phyloP scores from a whole-genome alignment of 2,329 filamentous ascomycete species.

The Orbilia quercus region DNA sequence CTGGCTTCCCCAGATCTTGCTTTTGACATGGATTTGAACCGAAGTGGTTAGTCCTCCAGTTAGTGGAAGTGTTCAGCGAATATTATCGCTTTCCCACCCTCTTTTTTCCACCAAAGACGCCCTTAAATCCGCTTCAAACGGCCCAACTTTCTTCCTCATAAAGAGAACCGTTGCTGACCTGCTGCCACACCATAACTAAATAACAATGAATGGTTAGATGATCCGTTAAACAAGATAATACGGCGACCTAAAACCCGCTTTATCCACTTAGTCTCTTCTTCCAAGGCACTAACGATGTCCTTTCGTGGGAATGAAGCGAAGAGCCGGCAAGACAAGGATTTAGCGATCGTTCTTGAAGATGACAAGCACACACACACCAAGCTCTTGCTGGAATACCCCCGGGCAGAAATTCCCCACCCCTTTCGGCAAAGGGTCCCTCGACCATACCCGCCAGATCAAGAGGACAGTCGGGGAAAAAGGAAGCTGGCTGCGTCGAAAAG shows the following conservation, averaged over 20 bases:
- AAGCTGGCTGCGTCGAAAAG: slow-evolving; percentile 38
- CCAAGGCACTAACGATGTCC: slow-evolving; percentile 6
- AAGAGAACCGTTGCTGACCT: slow-evolving; percentile 44
- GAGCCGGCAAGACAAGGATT: slow-evolving; percentile 31
- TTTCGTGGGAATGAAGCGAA: slow-evolving; percentile 24
- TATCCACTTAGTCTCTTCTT: slow-evolving; percentile 27
- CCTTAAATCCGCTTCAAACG: slow-evolving; percentile 53
- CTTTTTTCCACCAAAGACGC: slow-evolving; percentile 6
- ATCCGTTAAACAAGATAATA: slow-evolving; percentile 39
- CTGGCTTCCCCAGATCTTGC: slow-evolving; percentile 46
- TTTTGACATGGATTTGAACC: slow-evolving; percentile 10
- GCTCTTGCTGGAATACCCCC: slow-evolving; percentile 40
- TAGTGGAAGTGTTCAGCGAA: slow-evolving; percentile 33
- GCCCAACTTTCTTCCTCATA: slow-evolving; percentile 46
- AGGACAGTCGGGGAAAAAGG: slow-evolving; percentile 18
- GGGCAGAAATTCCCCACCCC: slow-evolving; percentile 41
- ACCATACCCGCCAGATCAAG: slow-evolving; percentile 49
- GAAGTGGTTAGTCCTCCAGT: slow-evolving; percentile 14
- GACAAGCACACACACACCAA: slow-evolving; percentile 9
- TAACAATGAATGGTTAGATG: slow-evolving; percentile 33
- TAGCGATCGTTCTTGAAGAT: slow-evolving; percentile 10
- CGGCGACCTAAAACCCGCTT: slow-evolving; percentile 45
- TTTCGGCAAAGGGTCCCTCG: slow-evolving; percentile 42
- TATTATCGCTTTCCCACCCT: slow-evolving; percentile 26
- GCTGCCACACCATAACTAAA: slow-evolving; percentile 41